Conservation (phyloP, 2,329 filamentous ascomycete genomes). For the Blastomyces silverae region DNA sequence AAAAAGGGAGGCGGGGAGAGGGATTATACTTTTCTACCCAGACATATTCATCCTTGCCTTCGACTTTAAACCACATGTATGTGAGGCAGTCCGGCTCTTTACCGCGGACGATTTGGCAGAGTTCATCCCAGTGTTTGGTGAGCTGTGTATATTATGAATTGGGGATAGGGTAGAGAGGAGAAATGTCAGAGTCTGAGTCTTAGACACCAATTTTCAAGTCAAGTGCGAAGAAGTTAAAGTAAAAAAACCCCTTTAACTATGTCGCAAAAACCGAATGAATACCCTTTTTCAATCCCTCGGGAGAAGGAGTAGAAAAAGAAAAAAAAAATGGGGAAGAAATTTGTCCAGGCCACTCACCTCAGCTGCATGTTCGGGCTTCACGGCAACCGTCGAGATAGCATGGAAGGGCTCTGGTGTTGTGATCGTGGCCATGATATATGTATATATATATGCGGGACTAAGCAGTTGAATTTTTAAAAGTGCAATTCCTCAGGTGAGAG, state of each 20-base stretch:
- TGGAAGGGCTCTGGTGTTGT: not conserved
- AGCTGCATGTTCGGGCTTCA: not conserved
- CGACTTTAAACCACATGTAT: not conserved
- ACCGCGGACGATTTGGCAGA: not conserved
- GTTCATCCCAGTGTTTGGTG: not conserved
- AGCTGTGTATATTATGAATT: not conserved
- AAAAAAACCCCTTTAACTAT: no score
- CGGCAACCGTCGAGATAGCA: not conserved
- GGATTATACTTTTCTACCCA: not conserved
- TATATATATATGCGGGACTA: no score
- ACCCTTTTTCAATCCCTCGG: not conserved
- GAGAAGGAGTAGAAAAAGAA: no score
- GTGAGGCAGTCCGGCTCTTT: not conserved
- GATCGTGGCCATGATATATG: not conserved
- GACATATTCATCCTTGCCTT: not conserved
- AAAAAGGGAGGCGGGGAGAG: no score
- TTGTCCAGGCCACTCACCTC: not conserved
- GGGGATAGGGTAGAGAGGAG: no score
- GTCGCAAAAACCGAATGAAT: no score
- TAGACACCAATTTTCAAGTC: no score
- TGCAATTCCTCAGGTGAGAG: no score
- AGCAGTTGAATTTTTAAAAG: no score
- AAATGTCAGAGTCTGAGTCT: no score
- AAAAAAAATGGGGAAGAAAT: not conserved
- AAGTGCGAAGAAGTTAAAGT: no score